Evolutionary conservation across 192 early-diverging fungal species (phyloP).

Genomic region (Bifiguratus adelaidae): DNA sequence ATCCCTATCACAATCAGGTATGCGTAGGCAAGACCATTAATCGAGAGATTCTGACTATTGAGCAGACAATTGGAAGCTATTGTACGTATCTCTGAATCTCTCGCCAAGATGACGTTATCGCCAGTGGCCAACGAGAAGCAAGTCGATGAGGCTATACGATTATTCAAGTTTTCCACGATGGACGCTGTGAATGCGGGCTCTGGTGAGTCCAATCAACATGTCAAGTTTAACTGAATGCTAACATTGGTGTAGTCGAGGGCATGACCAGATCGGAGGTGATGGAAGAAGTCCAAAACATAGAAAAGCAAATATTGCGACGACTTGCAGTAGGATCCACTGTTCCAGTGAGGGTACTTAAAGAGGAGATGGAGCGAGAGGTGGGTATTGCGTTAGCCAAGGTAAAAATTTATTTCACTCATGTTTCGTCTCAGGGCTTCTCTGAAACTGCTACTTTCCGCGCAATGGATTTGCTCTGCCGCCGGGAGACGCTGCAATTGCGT

Average conservation of each 20-base stretch:
- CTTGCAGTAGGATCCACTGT: conserved; percentile 82
- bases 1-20: conserved; percentile 95
- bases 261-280: conserved; percentile 63
- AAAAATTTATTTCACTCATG: not conserved
- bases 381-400: conserved; percentile 3
- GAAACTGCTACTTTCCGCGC: conserved; percentile 57
- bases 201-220: conserved; percentile 34
- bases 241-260: conserved; percentile 51
- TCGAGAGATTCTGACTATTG: too few species aligned
- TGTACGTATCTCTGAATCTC: conserved; percentile 93
- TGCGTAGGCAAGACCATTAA: not conserved
- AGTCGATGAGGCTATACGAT: conserved; percentile 93
- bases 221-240: conserved; percentile 4
- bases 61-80: conserved; percentile 98
- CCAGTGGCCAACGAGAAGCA: conserved; percentile 77
- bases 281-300: conserved; percentile 66
- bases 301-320: conserved; percentile 75
- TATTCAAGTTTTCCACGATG: conserved; percentile 98
- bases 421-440: conserved; percentile 23
- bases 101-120: conserved; percentile 90
- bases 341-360: conserved; percentile 29
- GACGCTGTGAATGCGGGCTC: conserved; percentile 87
- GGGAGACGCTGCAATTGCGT: conserved; percentile 72
- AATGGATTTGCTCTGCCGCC: conserved; percentile 69
- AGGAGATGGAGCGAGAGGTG: conserved; percentile 30